Conservation (phyloP, 176 grass and related monocot species). For the Guadua angustifolia region DNA sequence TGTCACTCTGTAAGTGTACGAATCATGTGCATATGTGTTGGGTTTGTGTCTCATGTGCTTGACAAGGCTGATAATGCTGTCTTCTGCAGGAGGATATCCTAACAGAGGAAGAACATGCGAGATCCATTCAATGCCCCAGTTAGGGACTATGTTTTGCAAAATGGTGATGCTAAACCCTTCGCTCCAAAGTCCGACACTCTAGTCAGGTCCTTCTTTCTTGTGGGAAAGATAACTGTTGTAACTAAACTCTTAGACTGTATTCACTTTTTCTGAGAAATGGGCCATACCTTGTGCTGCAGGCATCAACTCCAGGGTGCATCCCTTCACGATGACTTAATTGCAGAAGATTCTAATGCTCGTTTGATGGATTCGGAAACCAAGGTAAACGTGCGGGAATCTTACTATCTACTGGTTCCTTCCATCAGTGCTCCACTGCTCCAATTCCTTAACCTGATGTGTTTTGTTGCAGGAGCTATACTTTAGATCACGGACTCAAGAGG, state of each 20-base stretch:
- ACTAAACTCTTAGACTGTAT: slow-evolving; percentile 20
- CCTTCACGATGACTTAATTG: slow-evolving; percentile 43
- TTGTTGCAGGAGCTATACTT: slow-evolving; percentile 70
- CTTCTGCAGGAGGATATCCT: slow-evolving; percentile 29
- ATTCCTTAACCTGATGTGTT: slow-evolving; percentile 37
- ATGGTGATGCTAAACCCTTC: slow-evolving; percentile 49
- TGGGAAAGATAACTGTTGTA: slow-evolving; percentile 29
- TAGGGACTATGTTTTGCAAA: slow-evolving; percentile 51
- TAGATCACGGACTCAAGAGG: slow-evolving; percentile 78
- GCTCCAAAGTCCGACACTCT: slow-evolving; percentile 56
- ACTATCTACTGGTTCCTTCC: slow-evolving; percentile 25
- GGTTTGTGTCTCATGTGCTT: slow-evolving; percentile 15
- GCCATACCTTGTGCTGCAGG: slow-evolving; percentile 48
- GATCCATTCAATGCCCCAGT: slow-evolving; percentile 63
- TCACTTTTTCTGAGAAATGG: slow-evolving; percentile 19
- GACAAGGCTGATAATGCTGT: not conserved
- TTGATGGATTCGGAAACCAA: slow-evolving; percentile 77
- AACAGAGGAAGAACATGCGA: slow-evolving; percentile 52
- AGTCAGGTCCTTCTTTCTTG: slow-evolving; percentile 60
- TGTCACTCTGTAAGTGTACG: not conserved
- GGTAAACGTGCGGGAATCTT: slow-evolving; percentile 46
- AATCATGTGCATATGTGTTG: not conserved
- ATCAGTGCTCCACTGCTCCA: slow-evolving; percentile 9
- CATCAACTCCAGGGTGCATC: slow-evolving; percentile 55
- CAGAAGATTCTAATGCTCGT: slow-evolving; percentile 50